phyloP scores from a whole-genome alignment of 306 rosid species.

The Vachellia pachyceras region DNA sequence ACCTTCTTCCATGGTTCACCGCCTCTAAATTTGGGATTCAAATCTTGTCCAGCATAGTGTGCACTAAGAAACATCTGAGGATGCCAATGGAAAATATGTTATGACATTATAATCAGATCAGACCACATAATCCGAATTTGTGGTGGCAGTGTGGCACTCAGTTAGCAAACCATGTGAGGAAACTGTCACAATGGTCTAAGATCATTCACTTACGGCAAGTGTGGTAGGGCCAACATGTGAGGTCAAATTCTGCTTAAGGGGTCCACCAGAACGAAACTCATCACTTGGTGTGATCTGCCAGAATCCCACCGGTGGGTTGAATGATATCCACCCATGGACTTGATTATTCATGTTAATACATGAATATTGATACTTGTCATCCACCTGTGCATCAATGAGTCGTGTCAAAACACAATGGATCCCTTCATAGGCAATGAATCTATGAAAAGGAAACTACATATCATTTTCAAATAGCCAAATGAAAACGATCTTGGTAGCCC shows the following conservation, averaged over 20 bases:
- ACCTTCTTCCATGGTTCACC: constrained; percentile 94
- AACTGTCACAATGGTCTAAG: constrained; percentile 31
- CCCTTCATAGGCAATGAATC: constrained; percentile 24
- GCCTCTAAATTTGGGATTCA: constrained; percentile 56
- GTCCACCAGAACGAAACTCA: constrained; percentile 90
- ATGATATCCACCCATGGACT: constrained; percentile 93
- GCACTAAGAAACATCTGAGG: constrained; percentile 82
- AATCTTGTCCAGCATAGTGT: constrained; percentile 85
- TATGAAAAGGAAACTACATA: constrained; percentile 14
- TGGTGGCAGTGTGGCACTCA: constrained; percentile 26
- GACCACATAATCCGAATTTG: constrained; percentile 10
- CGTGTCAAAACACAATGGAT: constrained; percentile 38
- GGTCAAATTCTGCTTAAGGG: constrained; percentile 74
- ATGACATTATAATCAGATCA: constrained; percentile 28
- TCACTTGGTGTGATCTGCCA: constrained; percentile 86
- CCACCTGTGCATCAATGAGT: constrained; percentile 63
- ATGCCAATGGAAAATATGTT: constrained; percentile 36
- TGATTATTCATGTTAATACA: constrained; percentile 65
- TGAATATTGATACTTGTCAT: constrained; percentile 93
- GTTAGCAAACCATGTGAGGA: constrained; percentile 15
- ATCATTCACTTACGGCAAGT: constrained; percentile 71
- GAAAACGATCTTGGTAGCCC: constrained; percentile 14
- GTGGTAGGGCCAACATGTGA: constrained; percentile 89
- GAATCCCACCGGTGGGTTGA: constrained; percentile 66
- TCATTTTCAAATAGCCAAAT: constrained; percentile 21